phyloP scores from a whole-genome alignment of 148 eudicot genomes.

The Chenopodium suecicum region DNA sequence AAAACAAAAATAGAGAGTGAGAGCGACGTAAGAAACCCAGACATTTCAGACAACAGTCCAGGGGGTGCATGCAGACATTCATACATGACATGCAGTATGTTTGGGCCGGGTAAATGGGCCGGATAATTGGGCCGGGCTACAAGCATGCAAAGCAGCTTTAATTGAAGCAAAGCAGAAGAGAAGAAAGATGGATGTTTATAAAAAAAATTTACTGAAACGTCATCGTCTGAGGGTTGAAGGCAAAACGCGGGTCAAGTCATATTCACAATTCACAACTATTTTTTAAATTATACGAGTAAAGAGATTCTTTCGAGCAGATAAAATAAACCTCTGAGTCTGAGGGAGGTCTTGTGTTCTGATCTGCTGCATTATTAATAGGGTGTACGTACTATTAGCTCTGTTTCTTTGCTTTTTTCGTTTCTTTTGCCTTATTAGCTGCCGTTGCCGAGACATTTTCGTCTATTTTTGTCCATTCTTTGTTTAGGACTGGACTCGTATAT shows the following conservation, averaged over 20 bases:
- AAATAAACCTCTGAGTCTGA: neutral
- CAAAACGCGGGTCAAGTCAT: conserved; percentile 38
- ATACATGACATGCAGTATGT: too few species aligned
- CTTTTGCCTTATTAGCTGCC: conserved; percentile 12
- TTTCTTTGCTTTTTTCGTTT: neutral
- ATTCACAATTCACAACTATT: conserved; percentile 12
- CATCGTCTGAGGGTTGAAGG: conserved; percentile 27
- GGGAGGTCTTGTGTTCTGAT: too few species aligned
- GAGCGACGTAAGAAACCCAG: conserved; percentile 35
- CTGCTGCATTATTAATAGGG: neutral
- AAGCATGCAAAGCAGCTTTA: neutral
- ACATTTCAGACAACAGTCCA: neutral
- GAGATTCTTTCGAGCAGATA: conserved; percentile 28
- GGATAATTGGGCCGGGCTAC: neutral
- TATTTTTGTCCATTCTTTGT: too few species aligned
- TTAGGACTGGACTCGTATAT: too few species aligned
- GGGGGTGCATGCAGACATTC: conserved; percentile 10
- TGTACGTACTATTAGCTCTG: neutral
- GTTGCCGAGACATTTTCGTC: too few species aligned
- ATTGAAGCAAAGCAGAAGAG: neutral
- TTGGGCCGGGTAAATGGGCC: too few species aligned
- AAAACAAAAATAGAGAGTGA: conserved; percentile 25
- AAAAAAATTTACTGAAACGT: conserved; percentile 18
- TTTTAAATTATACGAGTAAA: too few species aligned
- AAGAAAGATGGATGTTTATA: neutral